phyloP scores from a whole-genome alignment of 768 basidiomycete species.

The Lenzites betulinus region DNA sequence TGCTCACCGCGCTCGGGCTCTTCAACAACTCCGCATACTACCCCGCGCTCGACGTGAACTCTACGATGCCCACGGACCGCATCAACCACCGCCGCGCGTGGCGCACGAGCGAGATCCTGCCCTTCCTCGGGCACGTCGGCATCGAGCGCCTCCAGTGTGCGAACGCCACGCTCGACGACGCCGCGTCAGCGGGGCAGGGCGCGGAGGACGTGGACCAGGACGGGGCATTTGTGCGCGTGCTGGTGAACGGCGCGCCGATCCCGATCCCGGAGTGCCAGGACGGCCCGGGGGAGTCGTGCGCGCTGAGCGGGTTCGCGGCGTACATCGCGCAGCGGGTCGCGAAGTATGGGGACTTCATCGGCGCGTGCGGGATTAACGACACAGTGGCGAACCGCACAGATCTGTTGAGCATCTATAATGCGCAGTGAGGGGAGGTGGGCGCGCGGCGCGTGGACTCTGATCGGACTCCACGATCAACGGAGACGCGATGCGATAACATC shows the following conservation, averaged over 20 bases:
- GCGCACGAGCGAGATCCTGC: conserved; percentile 20
- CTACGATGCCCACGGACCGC: conserved; percentile 24
- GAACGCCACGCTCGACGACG: conserved; percentile 7
- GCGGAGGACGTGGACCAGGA: background rate
- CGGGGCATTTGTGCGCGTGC: conserved; percentile 14
- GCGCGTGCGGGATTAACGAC: conserved; percentile 20
- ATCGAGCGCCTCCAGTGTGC: conserved; percentile 18
- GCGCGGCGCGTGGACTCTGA: no score
- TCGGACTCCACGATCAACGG: no score
- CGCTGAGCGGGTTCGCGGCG: conserved; percentile 10
- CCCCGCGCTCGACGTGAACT: conserved; percentile 20
- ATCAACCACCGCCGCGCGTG: conserved; percentile 26
- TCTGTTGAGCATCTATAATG: conserved; percentile 15
- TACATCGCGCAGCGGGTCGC: conserved; percentile 11
- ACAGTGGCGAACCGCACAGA: conserved; percentile 19
- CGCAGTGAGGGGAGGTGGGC: no score
- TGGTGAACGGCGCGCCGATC: conserved; percentile 21
- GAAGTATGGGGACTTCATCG: conserved; percentile 17
- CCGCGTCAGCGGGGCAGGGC: background rate
- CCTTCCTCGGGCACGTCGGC: conserved; percentile 21
- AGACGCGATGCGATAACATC: no score
- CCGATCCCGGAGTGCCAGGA: conserved; percentile 20
- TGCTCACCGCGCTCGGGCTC: conserved; percentile 25
- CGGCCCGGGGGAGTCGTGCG: conserved; percentile 16
- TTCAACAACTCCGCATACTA: conserved; percentile 27